A percentile compares a stretch with the other conserved stretches of the same genome.
These are phyloP conservation scores for Sophora flavescens DNA, from an alignment of 306 rosid genomes.

Conservation along the genomic window DNA sequence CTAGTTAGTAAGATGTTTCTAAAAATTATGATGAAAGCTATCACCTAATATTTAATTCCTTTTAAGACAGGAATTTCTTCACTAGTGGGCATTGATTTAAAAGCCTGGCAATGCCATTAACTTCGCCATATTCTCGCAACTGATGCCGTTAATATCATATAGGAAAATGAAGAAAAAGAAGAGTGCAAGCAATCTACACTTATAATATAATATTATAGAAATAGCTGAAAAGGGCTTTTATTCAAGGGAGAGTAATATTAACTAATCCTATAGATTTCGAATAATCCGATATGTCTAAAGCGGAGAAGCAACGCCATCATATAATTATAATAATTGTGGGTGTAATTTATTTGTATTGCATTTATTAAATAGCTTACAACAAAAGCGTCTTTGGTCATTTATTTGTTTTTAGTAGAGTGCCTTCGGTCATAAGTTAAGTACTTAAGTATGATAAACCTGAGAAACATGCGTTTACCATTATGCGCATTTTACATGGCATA, in stretches of 20 bases:
- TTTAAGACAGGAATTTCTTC: not conserved
- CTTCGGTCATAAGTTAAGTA: conserved; percentile 6
- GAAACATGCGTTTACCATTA: conserved; percentile 34
- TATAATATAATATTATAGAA: conserved; percentile 20
- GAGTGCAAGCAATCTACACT: conserved; percentile 48
- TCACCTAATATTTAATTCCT: conserved; percentile 2
- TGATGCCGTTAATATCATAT: not conserved
- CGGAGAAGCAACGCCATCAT: conserved; percentile 37
- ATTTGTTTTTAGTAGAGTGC: not conserved
- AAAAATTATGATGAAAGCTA: conserved; percentile 36
- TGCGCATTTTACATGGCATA: conserved; percentile 38
- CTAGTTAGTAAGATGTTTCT: not conserved
- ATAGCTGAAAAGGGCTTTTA: conserved; percentile 44
- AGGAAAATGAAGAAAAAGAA: conserved; percentile 36
- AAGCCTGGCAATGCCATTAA: too few relatives aligned
- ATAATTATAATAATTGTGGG: conserved; percentile 36
- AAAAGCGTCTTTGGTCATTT: conserved; percentile 38
- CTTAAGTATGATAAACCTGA: not conserved
- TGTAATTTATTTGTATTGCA: conserved; percentile 8
- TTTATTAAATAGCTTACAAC: conserved; percentile 38
- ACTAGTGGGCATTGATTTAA: conserved; percentile 10
- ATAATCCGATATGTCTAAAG: conserved; percentile 11
- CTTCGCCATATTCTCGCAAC: too few relatives aligned
- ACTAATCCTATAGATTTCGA: not conserved
- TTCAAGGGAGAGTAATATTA: conserved; percentile 22